Percentiles rank a stretch among this genome's conserved stretches.
phyloP scores from a whole-genome alignment of 371 early-diverging fungal species.

The Rhizomucor pusillus region DNA sequence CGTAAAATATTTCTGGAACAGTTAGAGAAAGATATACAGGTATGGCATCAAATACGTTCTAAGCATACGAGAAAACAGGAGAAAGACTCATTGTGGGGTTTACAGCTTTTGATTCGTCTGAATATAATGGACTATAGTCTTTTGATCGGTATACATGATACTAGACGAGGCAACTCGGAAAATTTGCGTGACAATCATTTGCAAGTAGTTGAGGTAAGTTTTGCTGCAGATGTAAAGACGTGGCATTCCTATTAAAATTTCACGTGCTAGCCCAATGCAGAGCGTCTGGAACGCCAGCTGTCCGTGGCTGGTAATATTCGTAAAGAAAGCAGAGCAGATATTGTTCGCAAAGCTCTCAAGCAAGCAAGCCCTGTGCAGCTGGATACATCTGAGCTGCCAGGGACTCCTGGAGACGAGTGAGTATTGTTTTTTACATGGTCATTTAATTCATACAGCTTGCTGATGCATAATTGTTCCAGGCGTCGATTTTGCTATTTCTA shows the following conservation, averaged over 20 bases:
- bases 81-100: not conserved
- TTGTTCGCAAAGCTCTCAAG: conserved; percentile 67
- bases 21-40: conserved; percentile 76
- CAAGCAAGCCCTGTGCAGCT: conserved; percentile 66
- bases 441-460: too few species aligned
- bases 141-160: conserved; percentile 89
- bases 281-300: conserved; percentile 2
- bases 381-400: conserved; percentile 49
- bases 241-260: not conserved
- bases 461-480: conserved; percentile 26
- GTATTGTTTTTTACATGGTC: too few species aligned
- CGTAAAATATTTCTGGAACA: conserved; percentile 72
- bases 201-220: conserved; percentile 30
- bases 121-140: conserved; percentile 98
- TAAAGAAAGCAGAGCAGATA: conserved; percentile 58
- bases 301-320: conserved; percentile 12
- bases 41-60: conserved; percentile 10
- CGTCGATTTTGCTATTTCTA: conserved; percentile 80
- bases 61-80: not conserved
- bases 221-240: not conserved
- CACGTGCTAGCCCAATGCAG: not conserved
- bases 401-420: conserved; percentile 45
- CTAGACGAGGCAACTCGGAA: conserved; percentile 76
- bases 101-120: conserved; percentile 62
- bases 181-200: conserved; percentile 81